Percentiles rank a stretch among this genome's conserved stretches.
These are phyloP conservation scores for Arabis alpina DNA, from an alignment of 345 rosid species.

Conservation along the genomic window DNA sequence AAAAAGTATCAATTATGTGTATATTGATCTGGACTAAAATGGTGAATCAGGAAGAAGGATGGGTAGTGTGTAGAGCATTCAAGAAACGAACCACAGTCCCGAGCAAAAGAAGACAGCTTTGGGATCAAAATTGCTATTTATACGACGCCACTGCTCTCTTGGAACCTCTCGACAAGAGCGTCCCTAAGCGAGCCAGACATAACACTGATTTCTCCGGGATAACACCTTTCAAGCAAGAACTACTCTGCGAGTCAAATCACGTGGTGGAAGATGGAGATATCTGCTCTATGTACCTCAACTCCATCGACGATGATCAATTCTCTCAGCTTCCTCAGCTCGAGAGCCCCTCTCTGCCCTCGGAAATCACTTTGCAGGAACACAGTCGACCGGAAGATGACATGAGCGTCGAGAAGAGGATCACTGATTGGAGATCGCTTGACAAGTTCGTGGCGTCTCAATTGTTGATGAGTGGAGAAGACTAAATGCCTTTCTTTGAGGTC, in stretches of 20 bases:
- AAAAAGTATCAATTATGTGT: too few relatives aligned
- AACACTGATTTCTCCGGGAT: slow-evolving; percentile 45
- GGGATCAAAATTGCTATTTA: slow-evolving; percentile 70
- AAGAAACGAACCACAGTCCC: slow-evolving; percentile 67
- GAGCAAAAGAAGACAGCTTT: slow-evolving; percentile 59
- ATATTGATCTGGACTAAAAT: slow-evolving; percentile 7
- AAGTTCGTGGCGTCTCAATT: slow-evolving; percentile 95
- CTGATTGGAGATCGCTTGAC: slow-evolving; percentile 93
- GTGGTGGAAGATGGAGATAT: slow-evolving; percentile 62
- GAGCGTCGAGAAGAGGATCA: slow-evolving; percentile 48
- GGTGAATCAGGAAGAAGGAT: slow-evolving; percentile 88
- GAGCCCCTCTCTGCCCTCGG: slow-evolving; percentile 60
- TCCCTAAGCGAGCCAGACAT: slow-evolving; percentile 42
- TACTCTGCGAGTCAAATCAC: slow-evolving; percentile 20
- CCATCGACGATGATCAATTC: slow-evolving; percentile 46
- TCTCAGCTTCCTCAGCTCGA: slow-evolving; percentile 86
- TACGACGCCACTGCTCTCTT: slow-evolving; percentile 24
- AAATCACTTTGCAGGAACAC: slow-evolving; percentile 37
- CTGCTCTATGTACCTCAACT: slow-evolving; percentile 50
- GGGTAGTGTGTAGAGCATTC: slow-evolving; percentile 99
- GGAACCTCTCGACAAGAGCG: slow-evolving; percentile 44
- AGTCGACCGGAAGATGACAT: slow-evolving; percentile 34
- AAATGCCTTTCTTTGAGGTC: slow-evolving; percentile 4
- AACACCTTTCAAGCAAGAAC: slow-evolving; percentile 36
- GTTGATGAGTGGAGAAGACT: slow-evolving; percentile 62